phyloP scores from a whole-genome alignment of 2,329 filamentous ascomycete genomes.

The Paecilomyces fulvus region DNA sequence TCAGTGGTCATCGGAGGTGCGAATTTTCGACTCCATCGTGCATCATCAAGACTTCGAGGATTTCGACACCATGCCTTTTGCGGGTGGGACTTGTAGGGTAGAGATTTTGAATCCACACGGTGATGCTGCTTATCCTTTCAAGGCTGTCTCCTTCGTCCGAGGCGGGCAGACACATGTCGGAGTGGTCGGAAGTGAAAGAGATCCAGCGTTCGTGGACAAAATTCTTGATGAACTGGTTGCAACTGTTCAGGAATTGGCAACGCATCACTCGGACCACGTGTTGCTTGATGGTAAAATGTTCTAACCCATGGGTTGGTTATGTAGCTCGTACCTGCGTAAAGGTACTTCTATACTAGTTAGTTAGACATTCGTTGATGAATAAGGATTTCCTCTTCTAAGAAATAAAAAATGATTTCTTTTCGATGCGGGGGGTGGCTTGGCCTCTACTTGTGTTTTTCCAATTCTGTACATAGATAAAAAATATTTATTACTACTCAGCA shows the following conservation, averaged over 20 bases:
- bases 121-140: conserved; percentile 31
- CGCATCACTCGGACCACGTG: neutral
- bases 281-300: neutral
- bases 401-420: no score
- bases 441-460: no score
- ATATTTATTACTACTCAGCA: no score
- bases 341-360: no score
- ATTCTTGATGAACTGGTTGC: conserved; percentile 43
- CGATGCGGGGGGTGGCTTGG: no score
- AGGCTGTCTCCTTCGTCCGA: conserved; percentile 36
- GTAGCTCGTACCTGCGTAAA: neutral
- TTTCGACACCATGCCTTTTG: conserved; percentile 44
- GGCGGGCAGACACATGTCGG: conserved; percentile 54
- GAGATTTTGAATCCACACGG: conserved; percentile 54
- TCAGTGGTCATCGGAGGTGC: conserved; percentile 31
- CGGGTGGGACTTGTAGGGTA: conserved; percentile 32
- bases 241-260: neutral
- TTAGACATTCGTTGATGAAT: no score
- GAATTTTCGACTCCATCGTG: conserved; percentile 49
- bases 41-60: conserved; percentile 53
- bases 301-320: neutral
- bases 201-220: conserved; percentile 42
- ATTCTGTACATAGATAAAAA: no score
- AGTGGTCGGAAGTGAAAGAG: conserved; percentile 45
- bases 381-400: no score